A percentile compares a stretch with the other conserved stretches of the same genome.
These are phyloP conservation scores for Cucumis melo DNA, from an alignment of 306 rosid species.

Conservation along the genomic window DNA sequence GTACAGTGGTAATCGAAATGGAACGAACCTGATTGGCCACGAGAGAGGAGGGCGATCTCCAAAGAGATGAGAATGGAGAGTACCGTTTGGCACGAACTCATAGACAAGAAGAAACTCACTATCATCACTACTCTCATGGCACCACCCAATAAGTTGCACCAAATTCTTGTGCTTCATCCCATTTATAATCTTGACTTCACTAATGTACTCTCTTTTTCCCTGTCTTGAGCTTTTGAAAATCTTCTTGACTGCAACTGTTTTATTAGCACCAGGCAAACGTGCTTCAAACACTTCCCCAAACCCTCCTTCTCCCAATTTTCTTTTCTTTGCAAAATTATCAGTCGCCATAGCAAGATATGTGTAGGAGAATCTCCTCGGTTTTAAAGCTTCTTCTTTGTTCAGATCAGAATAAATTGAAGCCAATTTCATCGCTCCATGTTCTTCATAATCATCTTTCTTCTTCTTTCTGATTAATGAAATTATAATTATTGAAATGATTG, in stretches of 20 bases:
- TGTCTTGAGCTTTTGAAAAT: not conserved
- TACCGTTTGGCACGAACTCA: not conserved
- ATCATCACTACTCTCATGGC: not conserved
- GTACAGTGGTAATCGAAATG: not conserved
- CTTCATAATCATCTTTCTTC: not conserved
- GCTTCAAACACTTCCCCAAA: not conserved
- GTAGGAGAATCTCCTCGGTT: not conserved
- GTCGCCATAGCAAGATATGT: not conserved
- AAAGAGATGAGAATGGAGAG: not conserved
- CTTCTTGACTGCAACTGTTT: not conserved
- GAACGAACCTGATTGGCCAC: not conserved
- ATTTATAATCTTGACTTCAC: not conserved
- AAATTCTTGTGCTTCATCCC: not conserved
- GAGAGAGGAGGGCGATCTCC: not conserved
- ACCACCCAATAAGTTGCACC: not conserved
- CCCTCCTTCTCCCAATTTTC: conserved; percentile 1
- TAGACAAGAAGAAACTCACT: not conserved
- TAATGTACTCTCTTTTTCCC: not conserved
- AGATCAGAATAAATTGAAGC: conserved; percentile 5
- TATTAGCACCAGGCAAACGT: not conserved
- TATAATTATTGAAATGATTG: not conserved
- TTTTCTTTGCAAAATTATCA: not conserved
- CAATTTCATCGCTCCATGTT: not conserved
- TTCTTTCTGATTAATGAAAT: not conserved
- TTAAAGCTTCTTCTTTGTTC: not conserved